phyloP scores from a whole-genome alignment of 1,284 basidiomycete genomes.

The Erythrobasidium hasegawianum region DNA sequence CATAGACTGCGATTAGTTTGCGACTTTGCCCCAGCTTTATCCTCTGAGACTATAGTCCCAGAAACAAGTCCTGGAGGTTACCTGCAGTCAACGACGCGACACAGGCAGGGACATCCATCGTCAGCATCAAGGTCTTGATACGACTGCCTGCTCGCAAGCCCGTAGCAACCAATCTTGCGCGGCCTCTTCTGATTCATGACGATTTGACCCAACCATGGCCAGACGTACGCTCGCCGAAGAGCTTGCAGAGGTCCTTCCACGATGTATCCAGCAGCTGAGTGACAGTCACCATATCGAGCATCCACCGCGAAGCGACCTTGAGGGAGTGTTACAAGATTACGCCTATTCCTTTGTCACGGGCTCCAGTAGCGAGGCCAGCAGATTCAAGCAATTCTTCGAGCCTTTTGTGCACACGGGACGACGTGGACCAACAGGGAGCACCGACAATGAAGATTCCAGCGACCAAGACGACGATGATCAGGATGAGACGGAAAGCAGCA shows the following conservation, averaged over 20 bases:
- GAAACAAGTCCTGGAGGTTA: no score
- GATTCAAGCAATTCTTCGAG: slow-evolving; percentile 12
- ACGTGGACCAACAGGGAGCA: not conserved
- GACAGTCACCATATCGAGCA: slow-evolving; percentile 20
- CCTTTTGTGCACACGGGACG: slow-evolving; percentile 13
- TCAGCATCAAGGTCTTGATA: no score
- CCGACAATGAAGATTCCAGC: not conserved
- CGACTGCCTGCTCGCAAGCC: no score
- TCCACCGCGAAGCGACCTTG: slow-evolving; percentile 16
- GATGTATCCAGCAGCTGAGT: slow-evolving; percentile 14
- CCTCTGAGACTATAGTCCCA: no score
- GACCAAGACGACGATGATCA: slow-evolving; percentile 21
- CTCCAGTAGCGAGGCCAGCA: not conserved
- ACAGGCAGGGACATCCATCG: no score
- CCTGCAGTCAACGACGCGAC: no score
- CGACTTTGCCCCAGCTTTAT: no score
- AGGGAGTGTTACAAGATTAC: slow-evolving; percentile 15
- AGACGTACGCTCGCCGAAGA: slow-evolving; percentile 15
- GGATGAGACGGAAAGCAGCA: slow-evolving; percentile 6
- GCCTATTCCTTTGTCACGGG: slow-evolving; percentile 23
- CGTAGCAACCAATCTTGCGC: no score
- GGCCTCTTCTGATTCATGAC: no score
- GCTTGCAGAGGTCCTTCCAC: slow-evolving; percentile 20
- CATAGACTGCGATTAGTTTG: no score
- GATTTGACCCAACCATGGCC: no score